Evolutionary conservation across 2,329 filamentous ascomycete species (phyloP), one percentile per base, ranked within the genome.

Genomic region (Neonectria coccinea): DNA sequence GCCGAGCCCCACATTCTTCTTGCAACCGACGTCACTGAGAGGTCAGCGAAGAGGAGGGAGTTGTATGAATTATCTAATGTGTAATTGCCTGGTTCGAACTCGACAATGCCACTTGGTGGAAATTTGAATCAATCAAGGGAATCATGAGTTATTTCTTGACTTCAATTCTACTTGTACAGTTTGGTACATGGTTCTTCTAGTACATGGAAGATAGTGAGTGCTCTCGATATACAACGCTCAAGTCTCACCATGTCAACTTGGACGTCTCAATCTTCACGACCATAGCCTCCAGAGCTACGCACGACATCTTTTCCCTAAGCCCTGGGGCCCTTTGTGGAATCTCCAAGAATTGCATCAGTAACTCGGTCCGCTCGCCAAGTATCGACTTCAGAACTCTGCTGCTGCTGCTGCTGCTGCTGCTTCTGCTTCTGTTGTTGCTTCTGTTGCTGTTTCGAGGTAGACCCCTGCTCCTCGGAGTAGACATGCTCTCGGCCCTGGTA

Each of bases 231-330:
- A 74, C 68, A 73, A 39, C 58, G 61, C 25, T 55, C 57, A 59
- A 41, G 63, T 61, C 11, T 56, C 20, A 33, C 39, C 54, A 51
- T 44, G 48, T 45, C 52, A 52, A 33, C 54, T 53, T 64, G 62
- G 59, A 51, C 47, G 57, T 50, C 29, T 42, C 47, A 50, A 64
- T 70, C 62, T 70, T 71, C 71, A 39, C 84, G 68, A 4, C 81
- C 80, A 59, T 83, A 84, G 65, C 65, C 79, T 57, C 70, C 71
- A 4, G 75, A 76, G 67, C 77, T 82, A 62, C 80, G 77, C 25
- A 76, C 55, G n/a, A 74, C 59, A 25, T 69, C 53, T 77, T 93
- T 70, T 89, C 93, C 82, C 92, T 92, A 80, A 33, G 57, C 41
- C 33, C 54, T 31, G 16, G 64, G n/a, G 25, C 39, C n/a, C 27